phyloP scores from a whole-genome alignment of 2,329 filamentous ascomycete species.

The Tolypocladium ophioglossoides region DNA sequence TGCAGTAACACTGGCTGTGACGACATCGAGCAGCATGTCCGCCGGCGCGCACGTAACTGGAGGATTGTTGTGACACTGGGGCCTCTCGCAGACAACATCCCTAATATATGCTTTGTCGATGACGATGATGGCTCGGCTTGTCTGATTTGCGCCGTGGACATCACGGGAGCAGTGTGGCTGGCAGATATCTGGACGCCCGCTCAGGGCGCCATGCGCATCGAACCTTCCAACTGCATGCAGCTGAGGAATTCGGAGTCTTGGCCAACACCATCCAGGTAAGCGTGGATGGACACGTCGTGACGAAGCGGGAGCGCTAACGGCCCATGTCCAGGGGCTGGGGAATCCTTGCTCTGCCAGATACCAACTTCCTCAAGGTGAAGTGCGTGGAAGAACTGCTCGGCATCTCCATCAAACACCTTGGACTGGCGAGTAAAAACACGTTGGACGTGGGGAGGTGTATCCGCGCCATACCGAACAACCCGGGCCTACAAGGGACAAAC shows the following conservation, averaged over 20 bases:
- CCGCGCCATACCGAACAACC: slow-evolving; percentile 18
- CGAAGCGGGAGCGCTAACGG: not conserved
- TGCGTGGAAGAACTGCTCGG: slow-evolving; percentile 24
- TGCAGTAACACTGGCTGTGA: slow-evolving; percentile 3
- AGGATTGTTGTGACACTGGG: slow-evolving; percentile 36
- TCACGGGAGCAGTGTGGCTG: slow-evolving; percentile 36
- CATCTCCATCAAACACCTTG: slow-evolving; percentile 9
- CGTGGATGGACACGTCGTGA: not conserved
- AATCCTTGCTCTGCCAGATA: slow-evolving; percentile 32
- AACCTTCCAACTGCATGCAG: slow-evolving; percentile 3
- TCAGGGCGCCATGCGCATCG: slow-evolving; percentile 16
- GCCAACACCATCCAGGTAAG: slow-evolving; percentile 16
- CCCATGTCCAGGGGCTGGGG: slow-evolving; percentile 32
- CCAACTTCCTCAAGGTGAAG: slow-evolving; percentile 28
- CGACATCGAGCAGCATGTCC: slow-evolving; percentile 21
- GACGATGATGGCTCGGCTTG: slow-evolving; percentile 35
- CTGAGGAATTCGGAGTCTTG: slow-evolving; percentile 19
- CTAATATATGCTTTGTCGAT: slow-evolving; percentile 40
- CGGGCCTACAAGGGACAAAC: slow-evolving; percentile 7
- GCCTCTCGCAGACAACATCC: slow-evolving; percentile 33
- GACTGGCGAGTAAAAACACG: slow-evolving; percentile 11
- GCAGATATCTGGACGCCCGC: slow-evolving; percentile 39
- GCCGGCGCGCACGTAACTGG: slow-evolving; percentile 35
- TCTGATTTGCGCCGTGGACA: slow-evolving; percentile 40
- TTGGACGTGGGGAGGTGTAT: slow-evolving; percentile 16